Base-by-base conservation (phyloP, 2,329 filamentous ascomycete species). In the Periconia macrospinosa region DNA sequence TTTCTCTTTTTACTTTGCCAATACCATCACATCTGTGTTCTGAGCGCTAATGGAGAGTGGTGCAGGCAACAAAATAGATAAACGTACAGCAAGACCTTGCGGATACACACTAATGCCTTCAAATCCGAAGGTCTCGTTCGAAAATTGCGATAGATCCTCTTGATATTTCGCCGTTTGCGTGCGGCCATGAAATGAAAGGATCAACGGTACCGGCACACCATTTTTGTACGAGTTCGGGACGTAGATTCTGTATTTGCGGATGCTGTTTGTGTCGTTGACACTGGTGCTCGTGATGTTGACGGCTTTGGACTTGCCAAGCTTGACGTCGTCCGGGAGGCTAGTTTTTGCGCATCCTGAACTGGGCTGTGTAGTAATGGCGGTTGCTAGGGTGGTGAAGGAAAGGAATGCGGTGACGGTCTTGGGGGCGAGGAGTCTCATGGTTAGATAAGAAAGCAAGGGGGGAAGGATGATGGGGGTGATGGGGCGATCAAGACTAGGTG, bases 141-240 rank as follows among this genome's bases (percentile, higher is more conserved):
- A 77, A 60, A 82, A 80, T 44, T 76, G 73, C 8, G 78, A 77
- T 2, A 81, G 69, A 3, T 62, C 53, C 57, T 78, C 74, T 56
- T 80, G 72, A 9, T 70, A 67, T 40, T 65, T 57, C 40, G 73
- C 71, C 30, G 68, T 66, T 47, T 75, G 71, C 17, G 57, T 61
- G 6, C 75, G 71, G 5, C 79, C 80, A 52, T 82, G 79, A 58
- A 76, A 82, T 6, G 80, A 80, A 33, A 82, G 67, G 35, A 81
- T 78, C 27, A 82, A 50, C 1, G 78, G 73, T 0, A 72, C 63
- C 2, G 76, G 68, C 1, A 50, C 71, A 45, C 68, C 63, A 11
- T 53, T 53, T 19, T 76, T 56, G 64, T 81, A 81, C 37, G 63
- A 69, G 33, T 68, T 45, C 1, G 76, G 75, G 5, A 78, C 60